Evolutionary conservation across 2,329 filamentous ascomycete genomes (phyloP), one percentile per base, ranked within the genome.

Genomic region (Beauveria asiatica): DNA sequence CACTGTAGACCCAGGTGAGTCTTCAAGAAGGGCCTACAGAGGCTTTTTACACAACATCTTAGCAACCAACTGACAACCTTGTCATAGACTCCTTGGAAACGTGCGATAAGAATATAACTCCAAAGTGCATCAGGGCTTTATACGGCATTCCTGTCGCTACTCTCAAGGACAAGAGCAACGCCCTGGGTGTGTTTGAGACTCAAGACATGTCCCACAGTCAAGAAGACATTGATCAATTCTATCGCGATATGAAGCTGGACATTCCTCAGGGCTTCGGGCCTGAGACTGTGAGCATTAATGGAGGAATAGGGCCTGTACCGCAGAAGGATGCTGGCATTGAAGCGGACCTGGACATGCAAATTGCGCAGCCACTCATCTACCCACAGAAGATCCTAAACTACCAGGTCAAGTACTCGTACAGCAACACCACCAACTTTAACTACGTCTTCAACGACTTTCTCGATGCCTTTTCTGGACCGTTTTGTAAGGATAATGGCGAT

Each of bases 61-160:
- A 3, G 5, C 3, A 37, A 6, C 5, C 33, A 4, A 37, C 33
- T 37, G 16, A 37, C 5, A 37, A 16, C 16, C 11, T 16, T 37
- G 10, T 37, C 16, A 5, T 37, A 54, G 37, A 10, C 13, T 25
- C 51, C 4, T n/a, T 23, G 19, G 30, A 46, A 1, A 49, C 6
- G 4, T 86, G 83, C 65, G 76, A 81, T 62, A 68, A 72, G 16
- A 76, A 79, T 65, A 82, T 85, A 63, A 84, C 81, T 1, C 80
- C 81, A 0, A 76, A 76, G 45, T 85, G 83, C 64, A 72, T 83
- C 33, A 73, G 75, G 33, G 75, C 78, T 1, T 68, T 80, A 42
- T 78, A 78, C 64, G 70, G 72, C 49, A 73, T 78, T 50, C 71
- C 73, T 5, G 8, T 16, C 1, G 10, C 37, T 4, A 54, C 37